A percentile compares a stretch with the other conserved stretches of the same genome.
Evolutionary conservation across 2,329 filamentous ascomycete species (phyloP).

Genomic region (Xenosphaeropsis pyriputrescens): DNA sequence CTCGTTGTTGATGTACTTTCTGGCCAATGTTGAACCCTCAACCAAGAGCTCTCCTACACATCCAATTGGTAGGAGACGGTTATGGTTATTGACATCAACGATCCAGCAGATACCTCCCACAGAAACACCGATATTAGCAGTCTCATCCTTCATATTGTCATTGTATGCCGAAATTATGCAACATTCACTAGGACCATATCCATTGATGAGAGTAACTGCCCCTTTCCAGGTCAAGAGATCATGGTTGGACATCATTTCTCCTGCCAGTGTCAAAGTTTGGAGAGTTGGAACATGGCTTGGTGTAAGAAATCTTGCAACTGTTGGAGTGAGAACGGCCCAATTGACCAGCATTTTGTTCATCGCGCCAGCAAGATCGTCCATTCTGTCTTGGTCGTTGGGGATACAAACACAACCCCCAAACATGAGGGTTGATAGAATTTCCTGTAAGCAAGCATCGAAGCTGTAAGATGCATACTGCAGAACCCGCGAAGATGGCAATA

Average conservation of each 20-base stretch:
- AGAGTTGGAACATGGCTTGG: conserved; percentile 2
- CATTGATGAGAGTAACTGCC: conserved; percentile 2
- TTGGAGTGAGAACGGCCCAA: conserved; percentile 3
- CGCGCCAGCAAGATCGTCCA: conserved; percentile 1
- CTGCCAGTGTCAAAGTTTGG: conserved; percentile 1
- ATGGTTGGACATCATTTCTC: not conserved
- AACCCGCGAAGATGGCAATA: not conserved
- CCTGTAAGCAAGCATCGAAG: conserved; percentile 6
- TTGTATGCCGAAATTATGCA: conserved; percentile 1
- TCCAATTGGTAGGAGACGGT: conserved; percentile 5
- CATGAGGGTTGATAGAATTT: conserved; percentile 5
- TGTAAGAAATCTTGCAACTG: conserved; percentile 1
- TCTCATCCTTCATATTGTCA: conserved; percentile 2
- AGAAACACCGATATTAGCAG: conserved; percentile 4
- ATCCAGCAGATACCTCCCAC: conserved; percentile 5
- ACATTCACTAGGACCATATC: conserved; percentile 4
- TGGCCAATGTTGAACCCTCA: conserved; percentile 8
- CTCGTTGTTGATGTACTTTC: conserved; percentile 9
- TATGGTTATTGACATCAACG: conserved; percentile 3
- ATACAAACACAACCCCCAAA: conserved; percentile 4
- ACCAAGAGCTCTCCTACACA: conserved; percentile 8
- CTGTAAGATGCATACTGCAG: conserved; percentile 5
- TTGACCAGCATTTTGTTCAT: conserved; percentile 2
- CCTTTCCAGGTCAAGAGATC: not conserved
- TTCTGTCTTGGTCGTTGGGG: conserved; percentile 2